Evolutionary conservation across 2,329 filamentous ascomycete genomes (phyloP).

Genomic region (Cladophialophora carrionii): DNA sequence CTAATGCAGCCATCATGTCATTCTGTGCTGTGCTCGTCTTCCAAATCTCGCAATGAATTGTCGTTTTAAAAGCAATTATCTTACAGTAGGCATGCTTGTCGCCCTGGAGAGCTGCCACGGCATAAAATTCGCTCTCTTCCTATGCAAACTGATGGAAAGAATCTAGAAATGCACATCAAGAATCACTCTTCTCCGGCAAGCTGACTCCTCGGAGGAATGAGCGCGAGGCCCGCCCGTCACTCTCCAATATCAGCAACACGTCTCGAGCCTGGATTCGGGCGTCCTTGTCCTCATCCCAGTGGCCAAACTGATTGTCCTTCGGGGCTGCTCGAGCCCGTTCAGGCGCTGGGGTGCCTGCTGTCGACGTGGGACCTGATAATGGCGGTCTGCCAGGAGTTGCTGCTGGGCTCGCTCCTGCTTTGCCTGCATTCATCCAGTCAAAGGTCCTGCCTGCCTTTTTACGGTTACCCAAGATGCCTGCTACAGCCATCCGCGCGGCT

Average conservation of each 20-base stretch:
- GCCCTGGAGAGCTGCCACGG: neutral
- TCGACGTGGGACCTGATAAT: constrained; percentile 24
- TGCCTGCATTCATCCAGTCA: constrained; percentile 51
- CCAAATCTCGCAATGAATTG: neutral
- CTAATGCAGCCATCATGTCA: constrained; percentile 11
- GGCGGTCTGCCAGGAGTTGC: constrained; percentile 28
- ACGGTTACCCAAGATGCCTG: constrained; percentile 61
- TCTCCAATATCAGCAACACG: constrained; percentile 76
- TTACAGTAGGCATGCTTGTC: constrained; percentile 22
- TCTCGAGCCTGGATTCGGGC: constrained; percentile 82
- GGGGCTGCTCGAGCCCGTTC: constrained; percentile 36
- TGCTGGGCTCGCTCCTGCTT: constrained; percentile 42
- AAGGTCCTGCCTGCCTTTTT: constrained; percentile 53
- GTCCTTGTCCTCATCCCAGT: constrained; percentile 77
- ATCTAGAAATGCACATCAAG: constrained; percentile 35
- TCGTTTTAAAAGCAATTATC: constrained; percentile 17
- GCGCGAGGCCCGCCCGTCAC: constrained; percentile 63
- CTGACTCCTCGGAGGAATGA: constrained; percentile 51
- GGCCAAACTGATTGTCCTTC: constrained; percentile 66
- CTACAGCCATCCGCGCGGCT: constrained; percentile 75
- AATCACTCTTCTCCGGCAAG: constrained; percentile 27
- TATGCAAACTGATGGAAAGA: constrained; percentile 9
- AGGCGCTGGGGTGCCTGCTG: constrained; percentile 30
- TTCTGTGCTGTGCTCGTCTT: constrained; percentile 2
- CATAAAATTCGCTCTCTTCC: constrained; percentile 4